Percentiles rank a stretch among this genome's conserved stretches.
These are phyloP conservation scores for Crotalaria pallida DNA, from an alignment of 306 rosid species.

Conservation along the genomic window DNA sequence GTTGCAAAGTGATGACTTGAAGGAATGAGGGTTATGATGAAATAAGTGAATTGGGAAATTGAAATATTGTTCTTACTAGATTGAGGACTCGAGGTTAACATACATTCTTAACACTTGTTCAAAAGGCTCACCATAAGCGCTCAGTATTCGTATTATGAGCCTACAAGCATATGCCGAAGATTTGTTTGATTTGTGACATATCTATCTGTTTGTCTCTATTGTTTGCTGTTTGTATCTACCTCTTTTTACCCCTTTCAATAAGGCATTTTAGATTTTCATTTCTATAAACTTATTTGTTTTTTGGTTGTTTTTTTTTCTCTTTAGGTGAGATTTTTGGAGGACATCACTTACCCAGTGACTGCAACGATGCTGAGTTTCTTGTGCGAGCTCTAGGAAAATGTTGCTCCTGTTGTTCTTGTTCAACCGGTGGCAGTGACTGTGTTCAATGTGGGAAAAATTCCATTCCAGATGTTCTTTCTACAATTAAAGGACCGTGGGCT, in stretches of 20 bases:
- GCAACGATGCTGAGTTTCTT: slow-evolving; percentile 75
- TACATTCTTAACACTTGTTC: not conserved
- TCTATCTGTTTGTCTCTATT: slow-evolving; percentile 5
- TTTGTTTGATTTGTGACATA: not conserved
- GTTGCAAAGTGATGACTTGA: not conserved
- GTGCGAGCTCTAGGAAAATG: slow-evolving; percentile 52
- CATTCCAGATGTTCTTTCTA: slow-evolving; percentile 50
- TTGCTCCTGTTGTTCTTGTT: slow-evolving; percentile 39
- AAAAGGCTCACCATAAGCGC: not conserved
- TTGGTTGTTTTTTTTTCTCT: not conserved
- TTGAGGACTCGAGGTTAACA: not conserved
- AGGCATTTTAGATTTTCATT: slow-evolving; percentile 8
- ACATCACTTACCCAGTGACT: slow-evolving; percentile 40
- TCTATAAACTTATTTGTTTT: not conserved
- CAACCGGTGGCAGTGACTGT: slow-evolving; percentile 11
- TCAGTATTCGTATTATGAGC: slow-evolving; percentile 1
- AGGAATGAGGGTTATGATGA: not conserved
- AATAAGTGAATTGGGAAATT: not conserved
- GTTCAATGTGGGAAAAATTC: slow-evolving; percentile 37
- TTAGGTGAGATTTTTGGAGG: slow-evolving; percentile 94
- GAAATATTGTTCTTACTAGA: not conserved
- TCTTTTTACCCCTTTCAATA: not conserved
- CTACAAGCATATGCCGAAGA: not conserved
- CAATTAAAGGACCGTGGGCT: slow-evolving; percentile 89
- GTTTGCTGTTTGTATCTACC: not conserved